phyloP scores from a whole-genome alignment of 2,329 filamentous ascomycete species.

The Venturia nashicola region DNA sequence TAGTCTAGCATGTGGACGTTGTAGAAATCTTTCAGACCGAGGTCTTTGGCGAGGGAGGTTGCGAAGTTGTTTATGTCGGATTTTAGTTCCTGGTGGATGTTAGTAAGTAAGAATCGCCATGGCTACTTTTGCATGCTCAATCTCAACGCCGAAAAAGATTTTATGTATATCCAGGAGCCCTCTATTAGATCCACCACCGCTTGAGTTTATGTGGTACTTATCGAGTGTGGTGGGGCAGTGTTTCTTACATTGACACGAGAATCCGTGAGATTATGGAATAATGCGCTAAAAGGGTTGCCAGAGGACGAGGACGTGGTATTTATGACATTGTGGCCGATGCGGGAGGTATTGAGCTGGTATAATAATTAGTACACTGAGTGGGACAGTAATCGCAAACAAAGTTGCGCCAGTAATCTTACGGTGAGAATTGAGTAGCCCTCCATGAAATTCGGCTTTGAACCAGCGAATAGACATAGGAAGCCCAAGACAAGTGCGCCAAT shows the following conservation, averaged over 20 bases:
- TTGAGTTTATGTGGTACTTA: no score
- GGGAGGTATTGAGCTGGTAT: slow-evolving; percentile 43
- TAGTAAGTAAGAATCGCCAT: background rate
- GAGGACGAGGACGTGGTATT: slow-evolving; percentile 7
- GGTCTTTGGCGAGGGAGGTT: slow-evolving; percentile 30
- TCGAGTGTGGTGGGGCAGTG: background rate
- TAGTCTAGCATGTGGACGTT: slow-evolving; percentile 47
- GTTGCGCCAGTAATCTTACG: slow-evolving; percentile 21
- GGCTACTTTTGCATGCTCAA: no score
- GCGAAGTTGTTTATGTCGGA: slow-evolving; percentile 25
- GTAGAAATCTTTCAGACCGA: slow-evolving; percentile 50
- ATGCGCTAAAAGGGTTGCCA: slow-evolving; percentile 16
- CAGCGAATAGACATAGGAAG: slow-evolving; percentile 50
- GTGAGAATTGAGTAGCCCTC: slow-evolving; percentile 45
- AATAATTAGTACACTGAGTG: background rate
- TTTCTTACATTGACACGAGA: slow-evolving; percentile 23
- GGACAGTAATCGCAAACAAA: background rate
- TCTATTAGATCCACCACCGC: no score
- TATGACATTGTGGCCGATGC: slow-evolving; percentile 36
- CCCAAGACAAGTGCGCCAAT: slow-evolving; percentile 44
- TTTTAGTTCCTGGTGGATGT: background rate
- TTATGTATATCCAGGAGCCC: no score
- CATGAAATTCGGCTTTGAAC: slow-evolving; percentile 43
- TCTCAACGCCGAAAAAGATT: no score
- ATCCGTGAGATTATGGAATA: slow-evolving; percentile 24